Evolutionary conservation across 257 asterid species (phyloP).

Genomic region (Penstemon barbatus): DNA sequence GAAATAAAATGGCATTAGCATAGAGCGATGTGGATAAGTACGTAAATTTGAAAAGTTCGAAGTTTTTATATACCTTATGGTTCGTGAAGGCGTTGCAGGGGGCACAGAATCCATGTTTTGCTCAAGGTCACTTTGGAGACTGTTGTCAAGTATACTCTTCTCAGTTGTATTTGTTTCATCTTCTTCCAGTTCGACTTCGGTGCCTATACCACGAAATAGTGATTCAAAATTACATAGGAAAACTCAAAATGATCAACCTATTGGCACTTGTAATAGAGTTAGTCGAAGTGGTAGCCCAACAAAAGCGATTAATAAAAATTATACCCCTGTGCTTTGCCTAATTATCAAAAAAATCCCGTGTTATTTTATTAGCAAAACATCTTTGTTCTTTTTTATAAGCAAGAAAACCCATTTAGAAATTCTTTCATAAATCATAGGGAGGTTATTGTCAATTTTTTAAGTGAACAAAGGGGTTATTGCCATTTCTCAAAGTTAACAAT

Average conservation of each 20-base stretch:
- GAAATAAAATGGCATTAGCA: neutral
- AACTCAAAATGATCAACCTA: neutral
- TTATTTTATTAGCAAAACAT: no score
- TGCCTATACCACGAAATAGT: slow-evolving; percentile 45
- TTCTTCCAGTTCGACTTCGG: slow-evolving; percentile 64
- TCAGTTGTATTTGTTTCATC: slow-evolving; percentile 54
- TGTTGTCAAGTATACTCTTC: slow-evolving; percentile 36
- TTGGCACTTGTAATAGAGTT: neutral
- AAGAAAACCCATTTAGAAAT: no score
- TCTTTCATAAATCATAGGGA: no score
- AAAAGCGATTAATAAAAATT: neutral
- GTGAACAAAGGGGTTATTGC: no score
- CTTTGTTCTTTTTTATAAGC: no score
- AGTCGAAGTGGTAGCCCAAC: neutral
- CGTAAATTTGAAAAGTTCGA: neutral
- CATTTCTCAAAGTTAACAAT: no score
- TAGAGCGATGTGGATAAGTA: slow-evolving; percentile 1
- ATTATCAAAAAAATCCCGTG: no score
- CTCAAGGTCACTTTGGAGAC: slow-evolving; percentile 43
- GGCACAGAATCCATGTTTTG: slow-evolving; percentile 49
- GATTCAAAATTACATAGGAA: slow-evolving; percentile 26
- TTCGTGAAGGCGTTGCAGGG: slow-evolving; percentile 68
- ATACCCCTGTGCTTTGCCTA: neutral
- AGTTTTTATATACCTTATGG: slow-evolving; percentile 49
- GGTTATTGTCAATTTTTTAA: no score